Percentiles rank a stretch among this genome's conserved stretches.
Evolutionary conservation across 768 basidiomycete species (phyloP).

Genomic region (Phanerochaete sordida): DNA sequence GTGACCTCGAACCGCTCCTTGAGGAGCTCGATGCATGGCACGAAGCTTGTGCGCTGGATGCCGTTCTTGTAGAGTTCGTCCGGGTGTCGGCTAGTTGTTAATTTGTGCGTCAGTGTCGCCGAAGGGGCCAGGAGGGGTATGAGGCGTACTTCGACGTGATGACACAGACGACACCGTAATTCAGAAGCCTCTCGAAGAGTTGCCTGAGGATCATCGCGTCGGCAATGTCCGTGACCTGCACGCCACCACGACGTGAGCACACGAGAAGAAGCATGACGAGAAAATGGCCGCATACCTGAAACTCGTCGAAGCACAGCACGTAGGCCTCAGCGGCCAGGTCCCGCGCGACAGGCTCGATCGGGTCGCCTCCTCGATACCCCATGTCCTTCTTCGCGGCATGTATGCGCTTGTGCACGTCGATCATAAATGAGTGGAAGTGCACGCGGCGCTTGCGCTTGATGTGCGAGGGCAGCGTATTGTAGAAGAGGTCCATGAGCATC

Average conservation of each 20-base stretch:
- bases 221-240: constrained; percentile 90
- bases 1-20: constrained; percentile 85
- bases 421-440: constrained; percentile 99
- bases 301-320: constrained; percentile 96
- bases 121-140: neutral
- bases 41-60: constrained; percentile 91
- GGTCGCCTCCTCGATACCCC: constrained; percentile 70
- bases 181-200: constrained; percentile 80
- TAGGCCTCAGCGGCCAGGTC: constrained; percentile 82
- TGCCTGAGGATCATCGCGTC: constrained; percentile 97
- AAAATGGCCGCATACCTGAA: constrained; percentile 65
- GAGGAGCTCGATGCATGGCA: constrained; percentile 92
- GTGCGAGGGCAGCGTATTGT: constrained; percentile 68
- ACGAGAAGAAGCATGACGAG: neutral
- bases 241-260: neutral
- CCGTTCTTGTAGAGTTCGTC: constrained; percentile 98
- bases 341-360: constrained; percentile 82
- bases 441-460: constrained; percentile 79
- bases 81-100: constrained; percentile 77
- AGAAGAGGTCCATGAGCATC: constrained; percentile 99
- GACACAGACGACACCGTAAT: constrained; percentile 88
- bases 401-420: constrained; percentile 93
- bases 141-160: constrained; percentile 91
- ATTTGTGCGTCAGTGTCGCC: neutral
- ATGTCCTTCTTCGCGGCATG: constrained; percentile 76